Percentiles rank a stretch among this genome's conserved stretches.
These are phyloP conservation scores for Trypanosoma avium DNA, from an alignment of 208 protist species.

Conservation along the genomic window DNA sequence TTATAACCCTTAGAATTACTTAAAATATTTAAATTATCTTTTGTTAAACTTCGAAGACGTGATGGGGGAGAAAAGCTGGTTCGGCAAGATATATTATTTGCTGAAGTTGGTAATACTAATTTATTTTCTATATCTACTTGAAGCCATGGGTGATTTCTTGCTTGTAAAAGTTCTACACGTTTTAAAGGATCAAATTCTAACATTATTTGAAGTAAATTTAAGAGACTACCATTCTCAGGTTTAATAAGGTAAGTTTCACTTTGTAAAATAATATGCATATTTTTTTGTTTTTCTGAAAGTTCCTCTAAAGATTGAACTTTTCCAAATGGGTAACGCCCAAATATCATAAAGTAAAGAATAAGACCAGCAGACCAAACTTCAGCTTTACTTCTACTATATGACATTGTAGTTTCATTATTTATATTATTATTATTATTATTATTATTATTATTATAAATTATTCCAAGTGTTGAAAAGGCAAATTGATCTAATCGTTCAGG, in stretches of 20 bases:
- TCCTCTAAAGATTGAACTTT: neutral
- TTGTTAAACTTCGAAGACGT: too few species aligned
- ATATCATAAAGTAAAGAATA: constrained; percentile 38
- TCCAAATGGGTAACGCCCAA: constrained; percentile 13
- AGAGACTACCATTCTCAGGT: neutral
- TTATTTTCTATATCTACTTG: neutral
- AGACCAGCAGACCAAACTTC: constrained; percentile 37
- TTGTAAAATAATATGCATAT: neutral
- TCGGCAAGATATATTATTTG: too few species aligned
- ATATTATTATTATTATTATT: too few species aligned
- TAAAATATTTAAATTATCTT: too few species aligned
- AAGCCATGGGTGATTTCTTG: constrained; percentile 7
- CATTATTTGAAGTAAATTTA: constrained; percentile 1
- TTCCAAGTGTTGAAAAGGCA: neutral
- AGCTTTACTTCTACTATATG: constrained; percentile 17
- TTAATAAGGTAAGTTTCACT: neutral
- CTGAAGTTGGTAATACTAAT: too few species aligned
- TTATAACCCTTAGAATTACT: too few species aligned
- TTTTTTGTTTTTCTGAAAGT: neutral
- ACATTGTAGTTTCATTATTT: neutral
- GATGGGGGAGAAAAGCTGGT: too few species aligned
- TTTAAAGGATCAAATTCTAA: constrained; percentile 3
- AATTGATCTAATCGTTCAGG: constrained; percentile 21
- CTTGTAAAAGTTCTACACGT: constrained; percentile 1
- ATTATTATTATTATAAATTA: neutral